Conservation (phyloP, 768 basidiomycete species). For the Tulasnella sp. region DNA sequence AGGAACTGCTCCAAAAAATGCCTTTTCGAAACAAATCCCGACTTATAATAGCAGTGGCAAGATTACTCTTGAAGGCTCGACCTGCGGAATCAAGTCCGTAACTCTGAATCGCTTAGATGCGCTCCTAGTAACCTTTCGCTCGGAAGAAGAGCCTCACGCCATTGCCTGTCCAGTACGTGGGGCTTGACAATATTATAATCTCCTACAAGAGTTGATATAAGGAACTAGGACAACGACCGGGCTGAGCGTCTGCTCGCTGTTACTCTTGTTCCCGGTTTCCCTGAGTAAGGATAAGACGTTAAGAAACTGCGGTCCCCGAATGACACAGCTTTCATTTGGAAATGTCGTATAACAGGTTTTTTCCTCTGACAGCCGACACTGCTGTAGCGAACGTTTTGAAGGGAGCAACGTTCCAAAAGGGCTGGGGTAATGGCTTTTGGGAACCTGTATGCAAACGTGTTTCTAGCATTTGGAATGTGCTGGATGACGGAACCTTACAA, state of each 20-base stretch:
- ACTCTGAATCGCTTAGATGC: background rate
- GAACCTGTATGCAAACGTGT: background rate
- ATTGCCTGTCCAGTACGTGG: background rate
- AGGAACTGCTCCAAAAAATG: background rate
- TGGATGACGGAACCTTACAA: background rate
- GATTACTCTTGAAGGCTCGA: too few relatives aligned
- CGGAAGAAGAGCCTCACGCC: background rate
- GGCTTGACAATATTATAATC: background rate
- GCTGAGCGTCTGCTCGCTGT: background rate
- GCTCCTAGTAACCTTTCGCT: background rate
- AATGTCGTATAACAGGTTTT: background rate
- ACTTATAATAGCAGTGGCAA: background rate
- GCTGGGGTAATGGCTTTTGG: background rate
- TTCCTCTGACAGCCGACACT: background rate
- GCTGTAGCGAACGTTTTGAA: background rate
- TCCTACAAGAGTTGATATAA: background rate
- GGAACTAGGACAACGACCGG: background rate
- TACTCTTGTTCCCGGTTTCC: background rate
- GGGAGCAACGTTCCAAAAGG: too few relatives aligned
- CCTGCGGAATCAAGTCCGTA: background rate
- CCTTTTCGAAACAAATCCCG: background rate
- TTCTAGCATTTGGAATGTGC: background rate
- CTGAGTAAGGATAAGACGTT: background rate
- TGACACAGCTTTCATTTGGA: too few relatives aligned
- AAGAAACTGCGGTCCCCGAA: background rate